A percentile compares a stretch with the other conserved stretches of the same genome.
phyloP scores from a whole-genome alignment of 768 basidiomycete species.

The Leucocoprinus birnbaumii region DNA sequence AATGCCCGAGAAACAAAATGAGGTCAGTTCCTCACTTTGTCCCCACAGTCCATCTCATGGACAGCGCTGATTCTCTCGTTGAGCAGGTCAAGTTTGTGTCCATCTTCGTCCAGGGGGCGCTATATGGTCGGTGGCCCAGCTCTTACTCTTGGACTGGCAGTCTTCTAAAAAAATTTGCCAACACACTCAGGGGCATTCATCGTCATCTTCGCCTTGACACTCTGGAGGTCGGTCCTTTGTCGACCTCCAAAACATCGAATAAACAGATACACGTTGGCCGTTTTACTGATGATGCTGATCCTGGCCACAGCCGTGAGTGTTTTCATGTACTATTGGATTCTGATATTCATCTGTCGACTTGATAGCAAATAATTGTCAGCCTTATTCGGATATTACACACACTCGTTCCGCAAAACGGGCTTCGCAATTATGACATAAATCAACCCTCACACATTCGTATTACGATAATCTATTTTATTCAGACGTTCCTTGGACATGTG shows the following conservation, averaged over 20 bases:
- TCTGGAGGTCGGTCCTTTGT: slow-evolving; percentile 21
- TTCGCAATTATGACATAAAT: too few species aligned
- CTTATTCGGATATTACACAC: background rate
- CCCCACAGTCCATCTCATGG: slow-evolving; percentile 5
- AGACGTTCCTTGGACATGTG: slow-evolving; percentile 31
- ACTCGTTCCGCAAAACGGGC: too few species aligned
- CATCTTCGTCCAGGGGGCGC: slow-evolving; percentile 23
- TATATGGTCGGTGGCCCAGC: slow-evolving; percentile 18
- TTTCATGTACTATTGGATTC: background rate
- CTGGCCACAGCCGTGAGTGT: slow-evolving; percentile 24
- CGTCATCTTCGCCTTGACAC: slow-evolving; percentile 23
- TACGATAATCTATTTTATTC: slow-evolving; percentile 28
- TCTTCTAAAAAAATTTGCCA: background rate
- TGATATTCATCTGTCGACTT: background rate
- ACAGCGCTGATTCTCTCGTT: background rate
- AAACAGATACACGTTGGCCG: slow-evolving; percentile 24
- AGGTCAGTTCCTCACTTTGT: background rate
- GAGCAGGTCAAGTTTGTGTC: slow-evolving; percentile 20
- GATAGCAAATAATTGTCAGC: slow-evolving; percentile 7
- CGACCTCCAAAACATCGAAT: slow-evolving; percentile 15
- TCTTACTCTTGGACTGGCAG: background rate
- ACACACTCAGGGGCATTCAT: slow-evolving; percentile 19
- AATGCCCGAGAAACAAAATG: background rate
- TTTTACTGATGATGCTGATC: slow-evolving; percentile 24
- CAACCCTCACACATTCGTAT: slow-evolving; percentile 28